Base-by-base conservation (phyloP, 1,139 yeast genomes). In the Candida sojae region DNA sequence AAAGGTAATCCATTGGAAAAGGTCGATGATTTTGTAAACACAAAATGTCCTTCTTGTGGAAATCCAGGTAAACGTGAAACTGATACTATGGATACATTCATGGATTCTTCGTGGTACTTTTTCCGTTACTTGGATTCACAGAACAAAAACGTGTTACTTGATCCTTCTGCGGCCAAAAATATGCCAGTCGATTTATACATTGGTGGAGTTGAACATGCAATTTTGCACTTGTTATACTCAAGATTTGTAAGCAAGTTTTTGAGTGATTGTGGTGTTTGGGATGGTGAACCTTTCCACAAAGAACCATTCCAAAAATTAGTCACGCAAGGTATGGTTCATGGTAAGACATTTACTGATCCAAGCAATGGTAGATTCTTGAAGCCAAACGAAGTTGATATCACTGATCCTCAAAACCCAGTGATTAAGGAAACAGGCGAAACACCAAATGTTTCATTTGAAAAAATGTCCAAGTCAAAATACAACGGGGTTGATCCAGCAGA, bases 281-380 rank as follows among this genome's bases (percentile, higher is more conserved):
- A 79, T 4, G 76, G 77, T 1, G 45, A 57, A 5, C 48, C 57
- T 2, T 59, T 71, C 44, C 69, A 70, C 10, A 89, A 88, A 33
- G 99, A 93, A 61, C 98, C 99, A 0, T 83, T 93, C 57, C 79
- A 71, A 47, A 81, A 80, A 51, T 72, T 93, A 39, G 84, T 93
- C 1, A 92, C 98, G 1, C 99, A 92, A 63, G 99, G 99, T 12
- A 93, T 93, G 99, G 99, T 93, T 4, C 97, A 92, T 56, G 98
- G 98, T 1, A 83, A 82, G 60, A 93, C 99, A 0, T 88, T 66
- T 57, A 73, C 77, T 10, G 86, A 91, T 56, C 95, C 97, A 1
- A 68, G 66, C 0, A 85, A 79, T 39, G 96, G 93, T 0, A 71
- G 83, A 50, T 92, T 87, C 60, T 71, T 93, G 54, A 88, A 82